These are phyloP conservation scores for Penicillium brevicompactum DNA, from an alignment of 2,329 filamentous ascomycete species.

Conservation along the genomic window DNA sequence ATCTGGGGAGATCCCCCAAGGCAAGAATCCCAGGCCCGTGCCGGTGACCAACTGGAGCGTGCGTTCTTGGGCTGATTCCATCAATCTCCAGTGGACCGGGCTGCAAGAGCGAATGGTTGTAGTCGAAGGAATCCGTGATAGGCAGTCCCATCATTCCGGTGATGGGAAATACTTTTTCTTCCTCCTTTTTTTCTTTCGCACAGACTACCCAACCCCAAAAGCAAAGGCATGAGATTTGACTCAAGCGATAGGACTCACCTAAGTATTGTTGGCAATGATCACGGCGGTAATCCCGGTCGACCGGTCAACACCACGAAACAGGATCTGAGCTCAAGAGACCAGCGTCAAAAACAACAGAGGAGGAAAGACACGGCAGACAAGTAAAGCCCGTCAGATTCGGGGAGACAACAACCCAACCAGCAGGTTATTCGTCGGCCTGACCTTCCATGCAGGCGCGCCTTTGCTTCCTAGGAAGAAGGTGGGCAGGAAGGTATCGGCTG, in stretches of 20 bases:
- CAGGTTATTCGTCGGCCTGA: slow-evolving; percentile 13
- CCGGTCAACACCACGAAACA: neutral
- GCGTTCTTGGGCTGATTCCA: slow-evolving; percentile 20
- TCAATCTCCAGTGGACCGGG: slow-evolving; percentile 13
- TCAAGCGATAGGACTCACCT: neutral
- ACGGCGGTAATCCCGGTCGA: neutral
- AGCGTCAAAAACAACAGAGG: slow-evolving; percentile 1
- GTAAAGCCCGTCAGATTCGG: slow-evolving; percentile 16
- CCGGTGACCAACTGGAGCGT: slow-evolving; percentile 21
- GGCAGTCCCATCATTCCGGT: slow-evolving; percentile 5
- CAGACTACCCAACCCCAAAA: neutral
- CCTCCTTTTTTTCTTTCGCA: neutral
- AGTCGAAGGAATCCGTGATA: neutral
- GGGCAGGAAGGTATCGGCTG: slow-evolving; percentile 9
- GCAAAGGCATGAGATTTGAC: neutral
- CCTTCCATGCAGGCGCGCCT: slow-evolving; percentile 9
- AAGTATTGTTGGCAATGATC: neutral
- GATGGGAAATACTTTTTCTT: neutral
- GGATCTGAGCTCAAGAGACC: neutral
- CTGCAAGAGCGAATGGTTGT: slow-evolving; percentile 7
- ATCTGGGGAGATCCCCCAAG: neutral
- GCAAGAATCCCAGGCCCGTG: slow-evolving; percentile 4
- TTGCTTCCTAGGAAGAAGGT: slow-evolving; percentile 1
- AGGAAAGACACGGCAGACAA: slow-evolving; percentile 4
- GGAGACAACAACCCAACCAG: slow-evolving; percentile 8